A percentile compares a stretch with the other conserved stretches of the same genome.
These are phyloP conservation scores for Lathyrus sativus DNA, from an alignment of 306 rosid species.

Conservation along the genomic window DNA sequence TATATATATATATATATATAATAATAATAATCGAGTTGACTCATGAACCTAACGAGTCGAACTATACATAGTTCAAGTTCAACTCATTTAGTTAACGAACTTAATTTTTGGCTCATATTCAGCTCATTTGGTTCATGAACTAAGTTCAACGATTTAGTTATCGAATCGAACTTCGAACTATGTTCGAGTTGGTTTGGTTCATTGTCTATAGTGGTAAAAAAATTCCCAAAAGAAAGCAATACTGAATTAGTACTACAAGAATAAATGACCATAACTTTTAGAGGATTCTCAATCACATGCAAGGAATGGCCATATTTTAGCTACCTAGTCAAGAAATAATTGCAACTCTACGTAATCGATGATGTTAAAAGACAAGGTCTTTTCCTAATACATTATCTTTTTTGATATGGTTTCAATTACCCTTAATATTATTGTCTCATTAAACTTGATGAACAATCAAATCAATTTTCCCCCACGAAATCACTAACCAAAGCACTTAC, in stretches of 20 bases:
- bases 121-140: too few relatives aligned
- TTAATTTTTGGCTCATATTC: too few relatives aligned
- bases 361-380: neutral
- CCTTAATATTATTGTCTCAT: neutral
- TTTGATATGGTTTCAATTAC: neutral
- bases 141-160: too few relatives aligned
- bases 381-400: neutral
- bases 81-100: too few relatives aligned
- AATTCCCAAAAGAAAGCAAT: neutral
- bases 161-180: too few relatives aligned
- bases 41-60: too few relatives aligned
- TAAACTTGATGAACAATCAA: neutral
- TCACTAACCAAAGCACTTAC: neutral
- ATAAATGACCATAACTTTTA: neutral
- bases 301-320: conserved; percentile 4
- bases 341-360: too few relatives aligned
- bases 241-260: neutral
- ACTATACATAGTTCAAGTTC: too few relatives aligned
- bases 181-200: too few relatives aligned
- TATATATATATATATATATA: too few relatives aligned
- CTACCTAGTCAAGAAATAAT: neutral
- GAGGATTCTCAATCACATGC: neutral
- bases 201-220: too few relatives aligned
- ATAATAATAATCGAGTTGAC: too few relatives aligned
- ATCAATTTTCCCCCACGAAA: neutral